phyloP scores from a whole-genome alignment of 78 protist species.

The Planoprotostelium fungivorum region DNA sequence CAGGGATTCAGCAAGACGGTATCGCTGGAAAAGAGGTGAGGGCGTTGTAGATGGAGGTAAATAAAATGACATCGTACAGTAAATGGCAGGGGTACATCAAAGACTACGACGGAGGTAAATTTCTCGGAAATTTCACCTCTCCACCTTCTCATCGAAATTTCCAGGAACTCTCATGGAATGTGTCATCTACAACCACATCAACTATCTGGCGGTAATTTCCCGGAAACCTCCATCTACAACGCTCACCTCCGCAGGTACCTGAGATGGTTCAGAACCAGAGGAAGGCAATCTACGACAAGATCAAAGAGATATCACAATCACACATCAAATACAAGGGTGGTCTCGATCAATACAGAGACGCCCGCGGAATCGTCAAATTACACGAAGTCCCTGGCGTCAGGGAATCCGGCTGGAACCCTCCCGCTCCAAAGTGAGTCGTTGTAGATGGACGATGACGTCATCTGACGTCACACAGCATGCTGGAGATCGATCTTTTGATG shows the following conservation, averaged over 20 bases:
- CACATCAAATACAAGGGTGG: conserved; percentile 35
- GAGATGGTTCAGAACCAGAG: conserved; percentile 21
- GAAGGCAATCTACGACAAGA: conserved; percentile 25
- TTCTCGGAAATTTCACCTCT: too few relatives aligned
- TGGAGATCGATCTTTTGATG: background rate
- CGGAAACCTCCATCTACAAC: background rate
- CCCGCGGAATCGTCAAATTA: conserved; percentile 7
- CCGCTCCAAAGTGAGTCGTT: background rate
- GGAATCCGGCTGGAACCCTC: conserved; percentile 33
- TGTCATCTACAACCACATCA: conserved; percentile 20
- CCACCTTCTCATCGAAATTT: too few relatives aligned
- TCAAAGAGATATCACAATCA: conserved; percentile 26
- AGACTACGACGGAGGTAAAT: conserved; percentile 89
- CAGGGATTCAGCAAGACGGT: background rate
- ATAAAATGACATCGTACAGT: background rate
- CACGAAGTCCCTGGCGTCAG: conserved; percentile 18
- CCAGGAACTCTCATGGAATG: conserved; percentile 59
- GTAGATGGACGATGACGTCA: background rate
- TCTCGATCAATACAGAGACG: conserved; percentile 10
- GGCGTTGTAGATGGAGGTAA: background rate
- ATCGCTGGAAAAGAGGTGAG: background rate
- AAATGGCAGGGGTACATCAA: conserved; percentile 81
- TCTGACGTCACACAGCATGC: background rate
- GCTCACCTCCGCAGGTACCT: conserved; percentile 9
- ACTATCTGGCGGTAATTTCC: conserved; percentile 14